Percentiles rank a stretch among this genome's conserved stretches.
These are phyloP conservation scores for Talaromyces ruber DNA, from an alignment of 495 filamentous ascomycete genomes.

Conservation along the genomic window DNA sequence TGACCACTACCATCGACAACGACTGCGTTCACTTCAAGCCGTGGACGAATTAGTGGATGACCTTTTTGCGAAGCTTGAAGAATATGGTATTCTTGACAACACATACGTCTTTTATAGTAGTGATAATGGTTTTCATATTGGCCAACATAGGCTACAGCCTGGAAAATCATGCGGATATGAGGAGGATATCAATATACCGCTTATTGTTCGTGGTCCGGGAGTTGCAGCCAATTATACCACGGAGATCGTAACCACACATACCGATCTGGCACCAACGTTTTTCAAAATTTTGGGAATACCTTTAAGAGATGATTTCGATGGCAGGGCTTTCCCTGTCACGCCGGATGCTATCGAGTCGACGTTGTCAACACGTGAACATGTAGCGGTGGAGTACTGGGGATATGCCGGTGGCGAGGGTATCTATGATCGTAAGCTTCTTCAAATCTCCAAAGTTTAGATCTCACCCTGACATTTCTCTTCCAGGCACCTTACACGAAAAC, in stretches of 20 bases:
- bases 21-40: conserved; percentile 51
- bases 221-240: conserved; percentile 34
- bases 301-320: too few species aligned
- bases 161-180: conserved; percentile 63
- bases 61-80: conserved; percentile 39
- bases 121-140: conserved; percentile 64
- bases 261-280: conserved; percentile 59
- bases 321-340: too few species aligned
- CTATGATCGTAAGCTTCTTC: too few species aligned
- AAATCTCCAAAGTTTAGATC: too few species aligned
- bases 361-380: too few species aligned
- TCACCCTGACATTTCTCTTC: too few species aligned
- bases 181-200: conserved; percentile 60
- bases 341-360: too few species aligned
- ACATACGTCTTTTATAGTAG: conserved; percentile 60
- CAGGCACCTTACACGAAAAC: too few species aligned
- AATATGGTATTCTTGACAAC: conserved; percentile 47
- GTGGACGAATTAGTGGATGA: conserved; percentile 61
- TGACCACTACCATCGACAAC: conserved; percentile 53
- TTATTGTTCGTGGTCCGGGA: conserved; percentile 50
- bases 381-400: too few species aligned
- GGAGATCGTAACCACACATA: conserved; percentile 53
- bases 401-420: too few species aligned
- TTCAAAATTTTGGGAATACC: too few species aligned
- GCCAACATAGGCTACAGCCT: conserved; percentile 58